Evolutionary conservation across 352 stramenopile genomes (phyloP).

Genomic region (Globisporangium heterothallicum): DNA sequence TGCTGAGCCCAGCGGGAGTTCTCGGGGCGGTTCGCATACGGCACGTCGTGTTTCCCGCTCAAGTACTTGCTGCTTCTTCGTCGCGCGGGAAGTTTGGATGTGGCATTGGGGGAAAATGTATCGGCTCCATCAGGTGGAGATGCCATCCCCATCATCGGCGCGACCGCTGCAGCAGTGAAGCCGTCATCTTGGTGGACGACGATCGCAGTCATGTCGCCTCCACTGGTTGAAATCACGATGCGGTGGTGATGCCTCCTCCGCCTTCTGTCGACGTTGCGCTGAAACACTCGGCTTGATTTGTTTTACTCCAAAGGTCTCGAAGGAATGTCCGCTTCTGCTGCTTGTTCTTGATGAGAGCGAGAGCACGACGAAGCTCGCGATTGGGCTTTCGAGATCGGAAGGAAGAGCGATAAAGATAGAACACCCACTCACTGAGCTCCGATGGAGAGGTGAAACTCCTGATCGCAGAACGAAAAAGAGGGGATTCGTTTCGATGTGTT

Average conservation of each 20-base stretch:
- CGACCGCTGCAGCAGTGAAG: neutral
- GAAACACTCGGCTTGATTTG: slow-evolving; percentile 5
- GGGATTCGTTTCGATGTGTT: too few species aligned
- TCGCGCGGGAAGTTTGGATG: slow-evolving; percentile 1
- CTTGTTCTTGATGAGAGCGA: too few species aligned
- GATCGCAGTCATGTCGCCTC: slow-evolving; percentile 1
- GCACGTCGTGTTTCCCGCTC: neutral
- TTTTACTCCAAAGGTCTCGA: too few species aligned
- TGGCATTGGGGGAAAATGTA: neutral
- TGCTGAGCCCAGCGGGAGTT: slow-evolving; percentile 56
- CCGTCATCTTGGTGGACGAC: slow-evolving; percentile 19
- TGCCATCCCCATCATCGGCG: slow-evolving; percentile 3
- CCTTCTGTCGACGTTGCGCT: neutral
- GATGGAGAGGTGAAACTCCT: too few species aligned
- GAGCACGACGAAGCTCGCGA: too few species aligned
- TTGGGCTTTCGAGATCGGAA: too few species aligned
- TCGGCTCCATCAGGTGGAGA: neutral
- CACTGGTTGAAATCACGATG: slow-evolving; percentile 2
- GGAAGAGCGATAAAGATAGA: too few species aligned
- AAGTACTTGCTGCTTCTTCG: slow-evolving; percentile 1
- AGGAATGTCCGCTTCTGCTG: too few species aligned
- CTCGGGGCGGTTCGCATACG: slow-evolving; percentile 43
- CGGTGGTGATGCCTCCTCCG: neutral
- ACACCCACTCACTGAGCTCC: too few species aligned
- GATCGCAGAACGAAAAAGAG: too few species aligned